Evolutionary conservation across 345 rosid species (phyloP).

Genomic region (Melaleuca quinquenervia): DNA sequence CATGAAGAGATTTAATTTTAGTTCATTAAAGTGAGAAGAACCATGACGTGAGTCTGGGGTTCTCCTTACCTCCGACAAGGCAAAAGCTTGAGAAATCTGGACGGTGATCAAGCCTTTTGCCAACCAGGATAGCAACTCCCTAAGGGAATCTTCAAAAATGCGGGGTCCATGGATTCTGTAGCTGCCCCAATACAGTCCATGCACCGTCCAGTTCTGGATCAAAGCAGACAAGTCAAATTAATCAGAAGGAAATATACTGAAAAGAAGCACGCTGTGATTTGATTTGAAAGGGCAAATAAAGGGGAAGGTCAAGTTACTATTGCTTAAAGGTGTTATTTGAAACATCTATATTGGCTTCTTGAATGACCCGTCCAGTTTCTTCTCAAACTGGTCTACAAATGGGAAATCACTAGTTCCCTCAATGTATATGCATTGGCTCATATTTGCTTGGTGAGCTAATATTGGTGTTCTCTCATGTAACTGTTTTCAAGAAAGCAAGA

Average conservation of each 20-base stretch:
- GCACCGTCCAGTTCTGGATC: slow-evolving; percentile 92
- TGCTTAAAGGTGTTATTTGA: not conserved
- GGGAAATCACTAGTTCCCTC: not conserved
- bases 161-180: slow-evolving; percentile 44
- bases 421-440: not conserved
- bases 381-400: not conserved
- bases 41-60: not conserved
- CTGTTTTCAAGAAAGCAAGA: not conserved
- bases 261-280: not conserved
- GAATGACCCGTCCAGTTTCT: not conserved
- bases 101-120: slow-evolving; percentile 49
- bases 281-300: not conserved
- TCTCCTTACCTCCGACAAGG: slow-evolving; percentile 52
- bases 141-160: slow-evolving; percentile 60
- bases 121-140: slow-evolving; percentile 78
- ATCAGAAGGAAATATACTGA: not conserved
- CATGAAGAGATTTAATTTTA: not conserved
- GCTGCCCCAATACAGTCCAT: slow-evolving; percentile 98
- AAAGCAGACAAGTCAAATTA: not conserved
- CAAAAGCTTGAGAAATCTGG: slow-evolving; percentile 66
- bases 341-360: not conserved
- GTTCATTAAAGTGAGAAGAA: not conserved
- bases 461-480: not conserved
- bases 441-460: not conserved
- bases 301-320: not conserved